Conservation (phyloP, 495 filamentous ascomycete species). For the Darksidea phi region DNA sequence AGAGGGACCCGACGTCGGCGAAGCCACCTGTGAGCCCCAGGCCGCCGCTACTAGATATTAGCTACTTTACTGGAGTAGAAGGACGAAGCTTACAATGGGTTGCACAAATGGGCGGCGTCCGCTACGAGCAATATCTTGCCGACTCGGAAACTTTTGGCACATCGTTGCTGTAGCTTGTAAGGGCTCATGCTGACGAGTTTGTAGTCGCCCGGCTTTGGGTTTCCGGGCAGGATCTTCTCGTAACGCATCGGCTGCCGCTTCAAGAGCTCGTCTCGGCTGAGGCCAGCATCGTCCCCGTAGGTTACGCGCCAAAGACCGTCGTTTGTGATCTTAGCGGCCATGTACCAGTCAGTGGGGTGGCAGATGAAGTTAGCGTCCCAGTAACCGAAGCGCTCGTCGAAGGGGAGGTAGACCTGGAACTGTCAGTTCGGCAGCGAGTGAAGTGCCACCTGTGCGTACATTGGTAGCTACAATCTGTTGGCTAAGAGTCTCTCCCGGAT, state of each 20-base stretch:
- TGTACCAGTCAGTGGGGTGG: slow-evolving; percentile 60
- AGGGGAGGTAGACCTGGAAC: slow-evolving; percentile 33
- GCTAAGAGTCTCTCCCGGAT: slow-evolving; percentile 59
- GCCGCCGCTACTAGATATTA: slow-evolving; percentile 46
- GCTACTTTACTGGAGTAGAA: neutral
- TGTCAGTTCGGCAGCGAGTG: neutral
- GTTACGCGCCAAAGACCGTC: slow-evolving; percentile 62
- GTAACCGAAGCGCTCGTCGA: slow-evolving; percentile 55
- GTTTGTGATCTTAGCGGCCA: slow-evolving; percentile 58
- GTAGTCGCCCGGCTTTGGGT: slow-evolving; percentile 59
- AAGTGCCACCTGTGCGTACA: slow-evolving; percentile 39
- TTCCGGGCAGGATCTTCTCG: slow-evolving; percentile 57
- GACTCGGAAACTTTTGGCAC: slow-evolving; percentile 55
- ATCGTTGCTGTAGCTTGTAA: slow-evolving; percentile 63
- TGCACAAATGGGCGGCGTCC: slow-evolving; percentile 60
- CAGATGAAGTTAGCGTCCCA: slow-evolving; percentile 60
- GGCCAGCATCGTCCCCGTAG: slow-evolving; percentile 55
- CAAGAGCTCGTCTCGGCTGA: slow-evolving; percentile 54
- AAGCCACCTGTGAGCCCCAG: slow-evolving; percentile 63
- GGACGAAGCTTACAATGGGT: slow-evolving; percentile 47
- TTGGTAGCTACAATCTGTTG: slow-evolving; percentile 63
- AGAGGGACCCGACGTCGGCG: slow-evolving; percentile 59
- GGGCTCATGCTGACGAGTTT: slow-evolving; percentile 55
- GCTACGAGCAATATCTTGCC: slow-evolving; percentile 59
- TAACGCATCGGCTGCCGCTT: slow-evolving; percentile 55